Base-by-base conservation (phyloP, 2,329 filamentous ascomycete genomes). In the Talaromyces albobiverticillius region DNA sequence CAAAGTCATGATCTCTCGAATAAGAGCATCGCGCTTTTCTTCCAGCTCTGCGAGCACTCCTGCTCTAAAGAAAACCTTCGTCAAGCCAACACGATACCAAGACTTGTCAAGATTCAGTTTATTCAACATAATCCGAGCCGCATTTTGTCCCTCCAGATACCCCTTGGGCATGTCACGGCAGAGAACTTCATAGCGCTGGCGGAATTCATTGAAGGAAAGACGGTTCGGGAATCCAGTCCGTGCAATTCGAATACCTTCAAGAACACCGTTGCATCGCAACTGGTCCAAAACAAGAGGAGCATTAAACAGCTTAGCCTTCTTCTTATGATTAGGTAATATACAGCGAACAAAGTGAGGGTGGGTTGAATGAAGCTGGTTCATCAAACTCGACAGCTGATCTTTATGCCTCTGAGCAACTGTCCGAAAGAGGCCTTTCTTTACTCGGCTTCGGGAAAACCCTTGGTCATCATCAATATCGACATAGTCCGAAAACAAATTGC, bases 311-410 rank as follows among this genome's bases (percentile, higher is more conserved):
- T 99, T 99, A 0, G 94, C 90, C 22, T 87, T 83, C 74, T 99
- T 99, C 74, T 96, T 96, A 78, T 99, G 94, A 67, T 99, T 99
- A 3, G 94, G 95, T 56, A 99, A 80, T 58, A 99, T 99, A 68
- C 94, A 99, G 45, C 94, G 89, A 26, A 99, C 94, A 68, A 99
- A 99, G 71, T 99, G 94, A 55, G 95, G 95, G 69, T 99, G 94
- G 0, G 94, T 99, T 0, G 89, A 95, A 70, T 99, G 89, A 14
- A 99, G 82, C 65, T 97, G 91, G 13, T 82, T 80, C 94, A 99
- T 99, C 55, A 99, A 77, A 58, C 86, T 95, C n/a, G 91, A 89
- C n/a, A 99, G 82, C 63, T 97, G 93, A 71, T 99, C 94, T 72
- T 99, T 99, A 78, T 99, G 94, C 64, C 91, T 83, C 69, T 99